Evolutionary conservation across 2,329 filamentous ascomycete species (phyloP).

Genomic region (Colletotrichum sp.): DNA sequence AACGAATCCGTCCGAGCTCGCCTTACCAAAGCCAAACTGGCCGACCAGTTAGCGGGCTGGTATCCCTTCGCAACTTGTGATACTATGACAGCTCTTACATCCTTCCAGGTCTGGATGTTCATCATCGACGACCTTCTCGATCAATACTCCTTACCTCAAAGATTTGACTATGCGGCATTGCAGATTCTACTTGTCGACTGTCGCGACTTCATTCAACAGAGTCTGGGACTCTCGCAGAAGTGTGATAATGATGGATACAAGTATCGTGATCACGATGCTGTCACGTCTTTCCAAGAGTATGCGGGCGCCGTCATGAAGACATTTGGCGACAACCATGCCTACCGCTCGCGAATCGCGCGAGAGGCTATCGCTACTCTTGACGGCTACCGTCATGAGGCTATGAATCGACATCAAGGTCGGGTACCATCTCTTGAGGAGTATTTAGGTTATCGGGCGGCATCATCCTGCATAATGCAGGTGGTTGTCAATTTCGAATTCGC

Average conservation of each 20-base stretch:
- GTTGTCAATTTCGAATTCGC: constrained; percentile 7
- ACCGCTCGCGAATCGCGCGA: background rate
- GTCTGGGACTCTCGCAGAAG: background rate
- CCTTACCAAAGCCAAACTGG: constrained; percentile 7
- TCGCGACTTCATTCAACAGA: constrained; percentile 1
- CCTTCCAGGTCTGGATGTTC: constrained; percentile 14
- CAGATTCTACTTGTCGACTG: constrained; percentile 5
- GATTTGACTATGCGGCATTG: background rate
- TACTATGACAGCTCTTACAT: background rate
- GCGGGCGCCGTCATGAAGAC: background rate
- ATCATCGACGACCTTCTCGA: constrained; percentile 9
- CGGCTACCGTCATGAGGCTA: background rate
- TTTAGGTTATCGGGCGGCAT: background rate
- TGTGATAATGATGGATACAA: background rate
- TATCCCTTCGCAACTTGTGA: constrained; percentile 7
- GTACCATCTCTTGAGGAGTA: background rate
- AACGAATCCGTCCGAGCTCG: constrained; percentile 5
- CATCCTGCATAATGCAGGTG: constrained; percentile 6
- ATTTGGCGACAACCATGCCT: background rate
- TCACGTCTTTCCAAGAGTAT: background rate
- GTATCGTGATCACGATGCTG: constrained; percentile 1
- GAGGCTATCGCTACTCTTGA: background rate
- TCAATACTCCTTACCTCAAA: constrained; percentile 1
- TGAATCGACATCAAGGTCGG: background rate
- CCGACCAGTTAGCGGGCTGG: constrained; percentile 1